Conservation (phyloP, 345 rosid genomes). For the Eucalyptus pauciflora region DNA sequence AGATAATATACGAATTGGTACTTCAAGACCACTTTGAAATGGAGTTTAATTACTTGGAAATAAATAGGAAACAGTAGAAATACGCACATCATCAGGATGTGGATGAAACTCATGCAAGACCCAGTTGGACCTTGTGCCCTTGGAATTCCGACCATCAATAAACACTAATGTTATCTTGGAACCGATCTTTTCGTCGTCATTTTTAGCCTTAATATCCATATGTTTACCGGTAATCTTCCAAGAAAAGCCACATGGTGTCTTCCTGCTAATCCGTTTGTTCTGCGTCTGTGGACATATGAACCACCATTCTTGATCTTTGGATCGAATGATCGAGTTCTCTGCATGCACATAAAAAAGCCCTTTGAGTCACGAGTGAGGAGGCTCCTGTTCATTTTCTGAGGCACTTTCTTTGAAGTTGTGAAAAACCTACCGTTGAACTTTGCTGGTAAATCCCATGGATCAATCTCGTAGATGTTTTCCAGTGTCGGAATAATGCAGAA, state of each 20-base stretch:
- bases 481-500: background rate
- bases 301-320: background rate
- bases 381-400: background rate
- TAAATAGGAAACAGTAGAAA: background rate
- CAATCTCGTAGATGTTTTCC: background rate
- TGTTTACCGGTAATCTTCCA: background rate
- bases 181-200: background rate
- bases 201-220: background rate
- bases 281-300: background rate
- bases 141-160: background rate
- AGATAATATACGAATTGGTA: background rate
- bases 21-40: background rate
- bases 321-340: background rate
- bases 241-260: background rate
- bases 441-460: background rate
- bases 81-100: background rate
- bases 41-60: background rate
- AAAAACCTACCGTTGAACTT: background rate
- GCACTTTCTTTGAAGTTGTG: background rate
- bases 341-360: background rate
- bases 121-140: background rate
- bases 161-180: background rate
- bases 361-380: background rate
- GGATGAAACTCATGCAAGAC: background rate
- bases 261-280: background rate